A percentile compares a stretch with the other conserved stretches of the same genome.
Evolutionary conservation across 2,329 filamentous ascomycete species (phyloP).

Genomic region (Nigrospora oryzae): DNA sequence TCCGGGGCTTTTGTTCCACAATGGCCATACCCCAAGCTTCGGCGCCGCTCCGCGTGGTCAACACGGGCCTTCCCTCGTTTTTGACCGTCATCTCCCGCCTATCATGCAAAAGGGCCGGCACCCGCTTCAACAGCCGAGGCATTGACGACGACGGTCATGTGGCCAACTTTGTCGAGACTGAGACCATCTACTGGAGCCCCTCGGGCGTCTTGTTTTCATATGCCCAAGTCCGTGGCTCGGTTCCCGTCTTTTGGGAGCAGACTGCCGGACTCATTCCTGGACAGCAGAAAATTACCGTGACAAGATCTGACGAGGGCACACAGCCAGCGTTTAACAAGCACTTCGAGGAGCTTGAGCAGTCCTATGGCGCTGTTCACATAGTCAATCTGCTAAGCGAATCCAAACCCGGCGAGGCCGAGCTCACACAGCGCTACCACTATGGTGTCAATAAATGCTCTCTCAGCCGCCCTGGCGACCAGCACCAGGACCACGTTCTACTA

Average conservation of each 20-base stretch:
- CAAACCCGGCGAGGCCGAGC: slow-evolving; percentile 77
- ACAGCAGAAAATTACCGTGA: slow-evolving; percentile 90
- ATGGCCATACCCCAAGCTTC: slow-evolving; percentile 73
- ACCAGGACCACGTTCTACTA: slow-evolving; percentile 64
- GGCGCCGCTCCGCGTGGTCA: slow-evolving; percentile 58
- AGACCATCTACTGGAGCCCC: slow-evolving; percentile 84
- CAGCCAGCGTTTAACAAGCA: slow-evolving; percentile 95
- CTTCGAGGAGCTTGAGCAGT: slow-evolving; percentile 76
- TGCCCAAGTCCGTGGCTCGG: slow-evolving; percentile 83
- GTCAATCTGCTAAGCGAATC: slow-evolving; percentile 89
- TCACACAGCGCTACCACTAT: slow-evolving; percentile 70
- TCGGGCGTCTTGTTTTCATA: slow-evolving; percentile 81
- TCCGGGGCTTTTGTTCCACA: slow-evolving; percentile 84
- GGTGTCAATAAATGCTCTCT: slow-evolving; percentile 70
- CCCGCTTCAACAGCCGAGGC: slow-evolving; percentile 91
- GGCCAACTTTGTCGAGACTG: slow-evolving; percentile 97
- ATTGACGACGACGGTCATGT: slow-evolving; percentile 98
- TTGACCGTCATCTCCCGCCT: slow-evolving; percentile 87
- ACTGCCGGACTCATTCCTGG: slow-evolving; percentile 77
- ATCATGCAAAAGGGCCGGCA: slow-evolving; percentile 85
- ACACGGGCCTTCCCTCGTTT: slow-evolving; percentile 68
- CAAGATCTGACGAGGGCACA: slow-evolving; percentile 79
- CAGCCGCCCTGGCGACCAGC: slow-evolving; percentile 48
- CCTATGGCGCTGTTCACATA: slow-evolving; percentile 85
- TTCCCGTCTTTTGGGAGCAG: slow-evolving; percentile 97